Base-by-base conservation (phyloP, 1,284 basidiomycete genomes). In the Ustilago sp. region DNA sequence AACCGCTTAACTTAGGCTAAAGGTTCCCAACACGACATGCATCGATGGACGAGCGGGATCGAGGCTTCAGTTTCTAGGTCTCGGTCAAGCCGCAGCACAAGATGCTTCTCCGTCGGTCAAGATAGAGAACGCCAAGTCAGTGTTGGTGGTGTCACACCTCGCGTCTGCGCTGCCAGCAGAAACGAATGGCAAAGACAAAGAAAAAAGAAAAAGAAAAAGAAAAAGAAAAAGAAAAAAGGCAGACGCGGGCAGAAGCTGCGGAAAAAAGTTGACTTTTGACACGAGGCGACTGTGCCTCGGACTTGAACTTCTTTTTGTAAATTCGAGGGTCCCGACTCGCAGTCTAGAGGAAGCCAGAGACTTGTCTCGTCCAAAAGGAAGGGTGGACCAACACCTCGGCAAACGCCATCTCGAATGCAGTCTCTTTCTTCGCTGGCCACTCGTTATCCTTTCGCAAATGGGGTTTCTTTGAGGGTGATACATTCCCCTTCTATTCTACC, bases 231-330 rank as follows among this genome's bases (percentile, higher is more conserved):
- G 7, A 2, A 15, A 19, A 7, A 45, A 19, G 13, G 13, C 15
- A 45, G 41, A 11, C 38, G 4, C 17, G 23, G 4, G 47, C 17
- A 19, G 47, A 23, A 48, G 23, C 19, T 9, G 38, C 8, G 51
- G 6, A 17, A 28, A 38, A 55, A 15, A 32, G 13, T 41, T 28
- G 34, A 12, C 15, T 13, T 41, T 63, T 55, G 61, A 63, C 61
- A 63, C 36, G 61, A 63, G 53, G 45, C 28, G 17, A 32, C 17
- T 56, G 34, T 47, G 41, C 43, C 61, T 63, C 60, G 60, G 60
- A 38, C 34, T 50, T 23, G 52, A 28, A 28, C 23, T 28, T 28
- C 23, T 28, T 28, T 28, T 28, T 34, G 52, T 7, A 63, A 63
- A 50, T 63, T 56, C 19, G 58, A 51, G 43, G 39, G 41, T 31